Evolutionary conservation across 179 eudicot species (phyloP).

Genomic region (Spergularia azorica): DNA sequence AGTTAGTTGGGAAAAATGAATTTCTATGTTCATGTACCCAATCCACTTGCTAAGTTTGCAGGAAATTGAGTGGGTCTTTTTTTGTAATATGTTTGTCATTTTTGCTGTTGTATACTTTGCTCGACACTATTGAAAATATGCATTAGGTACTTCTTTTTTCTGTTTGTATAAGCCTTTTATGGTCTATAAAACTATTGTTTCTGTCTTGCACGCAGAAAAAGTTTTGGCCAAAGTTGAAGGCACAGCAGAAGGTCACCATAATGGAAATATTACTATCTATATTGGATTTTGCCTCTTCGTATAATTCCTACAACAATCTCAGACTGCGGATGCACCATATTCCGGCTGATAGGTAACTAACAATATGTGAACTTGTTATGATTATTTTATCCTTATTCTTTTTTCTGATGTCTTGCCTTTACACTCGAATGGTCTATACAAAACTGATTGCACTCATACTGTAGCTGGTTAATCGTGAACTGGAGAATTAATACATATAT

Average conservation of each 20-base stretch:
- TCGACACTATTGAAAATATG: conserved; percentile 3
- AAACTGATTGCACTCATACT: too few relatives aligned
- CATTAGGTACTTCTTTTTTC: not conserved
- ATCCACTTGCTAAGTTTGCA: not conserved
- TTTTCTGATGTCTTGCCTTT: conserved; percentile 8
- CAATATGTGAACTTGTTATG: not conserved
- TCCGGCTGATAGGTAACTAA: conserved; percentile 66
- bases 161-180: not conserved
- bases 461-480: too few relatives aligned
- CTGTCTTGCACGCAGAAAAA: conserved; percentile 59
- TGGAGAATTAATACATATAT: too few relatives aligned
- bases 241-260: conserved; percentile 69
- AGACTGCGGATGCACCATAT: conserved; percentile 80
- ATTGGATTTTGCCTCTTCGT: conserved; percentile 93
- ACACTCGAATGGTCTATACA: not conserved
- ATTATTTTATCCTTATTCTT: not conserved
- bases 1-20: not conserved
- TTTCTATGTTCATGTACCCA: too few relatives aligned
- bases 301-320: conserved; percentile 86
- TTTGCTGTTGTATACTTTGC: not conserved
- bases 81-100: not conserved
- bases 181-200: conserved; percentile 7
- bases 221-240: conserved; percentile 83
- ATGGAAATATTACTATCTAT: conserved; percentile 70
- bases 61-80: not conserved